Evolutionary conservation across 352 stramenopile genomes (phyloP).

Genomic region (Paralagenidium karlingii): DNA sequence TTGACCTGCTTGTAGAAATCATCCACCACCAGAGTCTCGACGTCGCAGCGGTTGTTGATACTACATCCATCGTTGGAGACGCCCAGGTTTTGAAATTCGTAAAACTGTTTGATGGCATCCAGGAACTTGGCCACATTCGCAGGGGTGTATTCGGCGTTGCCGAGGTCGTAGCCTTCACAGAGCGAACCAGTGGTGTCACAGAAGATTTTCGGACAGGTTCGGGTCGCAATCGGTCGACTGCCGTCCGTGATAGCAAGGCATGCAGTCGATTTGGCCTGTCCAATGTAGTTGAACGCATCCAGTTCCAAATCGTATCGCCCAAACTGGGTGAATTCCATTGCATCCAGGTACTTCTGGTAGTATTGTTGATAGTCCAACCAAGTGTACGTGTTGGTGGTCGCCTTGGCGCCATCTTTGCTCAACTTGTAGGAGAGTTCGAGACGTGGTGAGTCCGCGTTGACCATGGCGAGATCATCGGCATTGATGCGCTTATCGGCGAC

Average conservation of each 20-base stretch:
- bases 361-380: conserved; percentile 44
- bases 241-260: conserved; percentile 45
- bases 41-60: conserved; percentile 26
- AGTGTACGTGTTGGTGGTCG: conserved; percentile 5
- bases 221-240: conserved; percentile 23
- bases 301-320: conserved; percentile 44
- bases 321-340: conserved; percentile 20
- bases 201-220: conserved; percentile 20
- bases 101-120: conserved; percentile 14
- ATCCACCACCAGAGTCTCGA: conserved; percentile 12
- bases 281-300: conserved; percentile 34
- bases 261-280: conserved; percentile 19
- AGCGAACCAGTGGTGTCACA: conserved; percentile 16
- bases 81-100: conserved; percentile 21
- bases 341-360: conserved; percentile 20
- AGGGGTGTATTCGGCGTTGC: conserved; percentile 11
- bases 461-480: conserved; percentile 5
- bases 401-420: neutral
- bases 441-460: conserved; percentile 1
- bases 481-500: conserved; percentile 27
- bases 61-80: conserved; percentile 45
- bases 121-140: conserved; percentile 17
- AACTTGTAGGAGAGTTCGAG: conserved; percentile 5
- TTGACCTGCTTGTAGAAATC: conserved; percentile 14
- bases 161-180: conserved; percentile 1